These are phyloP conservation scores for Trichophyton equinum DNA, from an alignment of 2,329 filamentous ascomycete species.

Conservation along the genomic window DNA sequence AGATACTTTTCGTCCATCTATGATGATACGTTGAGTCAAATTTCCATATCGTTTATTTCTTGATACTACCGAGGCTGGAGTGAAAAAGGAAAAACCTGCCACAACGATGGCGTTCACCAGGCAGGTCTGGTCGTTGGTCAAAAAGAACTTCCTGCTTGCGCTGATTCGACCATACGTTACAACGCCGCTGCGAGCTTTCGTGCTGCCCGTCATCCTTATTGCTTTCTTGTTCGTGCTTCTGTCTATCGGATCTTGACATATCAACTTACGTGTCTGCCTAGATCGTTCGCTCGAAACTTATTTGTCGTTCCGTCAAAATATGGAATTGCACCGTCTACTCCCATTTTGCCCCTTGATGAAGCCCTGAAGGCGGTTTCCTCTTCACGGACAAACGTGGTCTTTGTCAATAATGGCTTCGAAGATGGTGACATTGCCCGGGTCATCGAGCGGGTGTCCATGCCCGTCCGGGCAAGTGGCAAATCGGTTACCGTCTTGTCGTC, in stretches of 20 bases:
- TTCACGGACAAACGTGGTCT: slow-evolving; percentile 57
- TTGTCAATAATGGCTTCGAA: slow-evolving; percentile 61
- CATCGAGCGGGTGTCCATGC: slow-evolving; percentile 49
- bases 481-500: slow-evolving; percentile 41
- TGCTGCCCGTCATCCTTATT: slow-evolving; percentile 45
- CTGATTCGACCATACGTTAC: slow-evolving; percentile 43
- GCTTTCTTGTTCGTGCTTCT: slow-evolving; percentile 27
- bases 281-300: slow-evolving; percentile 63
- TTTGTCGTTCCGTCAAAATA: slow-evolving; percentile 66
- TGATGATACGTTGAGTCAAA: neutral
- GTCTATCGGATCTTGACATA: neutral
- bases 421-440: slow-evolving; percentile 61
- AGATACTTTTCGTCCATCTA: neutral
- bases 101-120: slow-evolving; percentile 24
- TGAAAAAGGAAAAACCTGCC: neutral
- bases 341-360: slow-evolving; percentile 52
- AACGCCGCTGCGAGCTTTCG: slow-evolving; percentile 43
- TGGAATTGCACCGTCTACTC: slow-evolving; percentile 53
- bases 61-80: neutral
- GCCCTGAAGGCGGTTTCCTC: slow-evolving; percentile 47
- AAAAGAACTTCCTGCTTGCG: slow-evolving; percentile 46
- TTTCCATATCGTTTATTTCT: neutral
- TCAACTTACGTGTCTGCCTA: slow-evolving; percentile 19
- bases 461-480: slow-evolving; percentile 34
- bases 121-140: slow-evolving; percentile 45